Conservation (phyloP, 208 protist species). For the Leptomonas pyrrhocoris region DNA sequence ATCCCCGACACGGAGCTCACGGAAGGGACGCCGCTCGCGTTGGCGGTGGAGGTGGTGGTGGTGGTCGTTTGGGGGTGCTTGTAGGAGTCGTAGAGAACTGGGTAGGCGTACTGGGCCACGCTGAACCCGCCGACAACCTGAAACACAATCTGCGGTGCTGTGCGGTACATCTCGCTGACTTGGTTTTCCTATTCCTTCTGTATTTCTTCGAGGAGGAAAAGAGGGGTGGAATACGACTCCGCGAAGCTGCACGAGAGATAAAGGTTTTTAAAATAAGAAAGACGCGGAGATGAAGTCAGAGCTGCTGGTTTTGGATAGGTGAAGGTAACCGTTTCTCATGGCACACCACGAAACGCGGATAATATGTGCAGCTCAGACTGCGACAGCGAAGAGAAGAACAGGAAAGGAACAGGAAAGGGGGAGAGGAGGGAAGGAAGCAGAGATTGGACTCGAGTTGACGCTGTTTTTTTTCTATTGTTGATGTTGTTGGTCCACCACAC, state of each 20-base stretch:
- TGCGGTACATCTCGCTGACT: constrained; percentile 33
- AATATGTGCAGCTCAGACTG: no score
- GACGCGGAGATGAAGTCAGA: no score
- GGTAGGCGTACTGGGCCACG: constrained; percentile 27
- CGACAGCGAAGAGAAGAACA: constrained; percentile 25
- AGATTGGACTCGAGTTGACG: no score
- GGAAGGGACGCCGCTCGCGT: neutral
- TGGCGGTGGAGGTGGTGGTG: no score
- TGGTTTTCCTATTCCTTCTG: no score
- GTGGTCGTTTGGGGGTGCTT: neutral
- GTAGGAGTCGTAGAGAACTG: constrained; percentile 14
- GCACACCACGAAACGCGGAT: no score
- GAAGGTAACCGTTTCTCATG: no score
- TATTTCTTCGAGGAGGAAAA: neutral
- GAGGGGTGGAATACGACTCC: neutral
- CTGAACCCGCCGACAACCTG: constrained; percentile 38
- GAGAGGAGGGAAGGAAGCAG: no score
- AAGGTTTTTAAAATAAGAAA: no score
- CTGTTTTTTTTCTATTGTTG: constrained; percentile 3
- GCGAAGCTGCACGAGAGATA: neutral
- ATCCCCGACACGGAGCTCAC: neutral
- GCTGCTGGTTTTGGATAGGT: no score
- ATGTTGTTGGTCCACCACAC: no score
- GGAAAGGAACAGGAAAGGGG: constrained; percentile 4
- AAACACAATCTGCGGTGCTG: constrained; percentile 33